These are phyloP conservation scores for Pleurotus sapidus DNA, from an alignment of 768 basidiomycete genomes.

Conservation along the genomic window DNA sequence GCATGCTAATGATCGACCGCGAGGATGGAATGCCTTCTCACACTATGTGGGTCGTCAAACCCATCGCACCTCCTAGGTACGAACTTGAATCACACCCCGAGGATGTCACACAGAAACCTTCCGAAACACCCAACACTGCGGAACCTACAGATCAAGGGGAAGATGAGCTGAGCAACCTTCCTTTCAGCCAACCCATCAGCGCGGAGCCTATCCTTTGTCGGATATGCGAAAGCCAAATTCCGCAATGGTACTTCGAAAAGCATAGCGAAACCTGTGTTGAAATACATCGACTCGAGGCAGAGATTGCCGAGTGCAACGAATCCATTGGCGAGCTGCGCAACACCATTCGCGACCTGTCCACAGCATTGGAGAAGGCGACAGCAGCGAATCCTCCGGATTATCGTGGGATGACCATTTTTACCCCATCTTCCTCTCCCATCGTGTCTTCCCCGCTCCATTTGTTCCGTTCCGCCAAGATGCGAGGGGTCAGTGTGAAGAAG, in stretches of 20 bases:
- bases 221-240: conserved; percentile 95
- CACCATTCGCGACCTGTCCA: conserved; percentile 75
- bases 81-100: conserved; percentile 62
- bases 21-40: conserved; percentile 86
- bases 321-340: conserved; percentile 83
- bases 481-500: conserved; percentile 76
- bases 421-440: conserved; percentile 67
- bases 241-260: conserved; percentile 99
- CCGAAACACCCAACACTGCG: neutral
- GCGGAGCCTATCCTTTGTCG: conserved; percentile 88
- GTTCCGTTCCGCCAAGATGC: conserved; percentile 76
- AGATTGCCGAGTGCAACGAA: conserved; percentile 93
- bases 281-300: conserved; percentile 93
- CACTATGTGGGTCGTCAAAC: conserved; percentile 98
- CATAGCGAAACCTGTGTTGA: conserved; percentile 99
- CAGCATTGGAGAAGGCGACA: conserved; percentile 73
- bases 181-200: conserved; percentile 74
- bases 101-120: conserved; percentile 49
- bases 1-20: conserved; percentile 97
- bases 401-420: conserved; percentile 82
- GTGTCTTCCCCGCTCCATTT: conserved; percentile 75
- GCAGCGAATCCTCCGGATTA: conserved; percentile 73
- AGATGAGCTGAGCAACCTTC: conserved; percentile 67
- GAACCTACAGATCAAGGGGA: conserved; percentile 28
- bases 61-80: conserved; percentile 67